Conservation (phyloP, 2,329 filamentous ascomycete genomes). For the Colletotrichum sp. region DNA sequence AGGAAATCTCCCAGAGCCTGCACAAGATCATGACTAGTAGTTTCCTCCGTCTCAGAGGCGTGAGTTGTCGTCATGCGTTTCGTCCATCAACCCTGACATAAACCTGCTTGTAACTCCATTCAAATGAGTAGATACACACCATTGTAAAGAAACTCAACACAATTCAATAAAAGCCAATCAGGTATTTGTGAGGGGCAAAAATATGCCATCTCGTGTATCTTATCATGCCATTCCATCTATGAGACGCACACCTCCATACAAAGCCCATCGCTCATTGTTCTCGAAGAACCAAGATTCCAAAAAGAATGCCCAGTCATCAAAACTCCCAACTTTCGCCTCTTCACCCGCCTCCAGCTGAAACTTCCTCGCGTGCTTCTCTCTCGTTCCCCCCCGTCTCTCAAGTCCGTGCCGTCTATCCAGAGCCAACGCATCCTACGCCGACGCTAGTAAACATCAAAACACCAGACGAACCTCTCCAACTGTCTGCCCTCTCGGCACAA, state of each 20-base stretch:
- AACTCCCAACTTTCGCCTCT: background rate
- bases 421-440: conserved; percentile 17
- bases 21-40: background rate
- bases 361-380: background rate
- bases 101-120: background rate
- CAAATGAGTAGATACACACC: background rate
- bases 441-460: conserved; percentile 13
- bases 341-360: background rate
- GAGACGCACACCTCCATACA: background rate
- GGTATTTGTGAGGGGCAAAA: background rate
- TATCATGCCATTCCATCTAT: conserved; percentile 3
- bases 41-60: background rate
- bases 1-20: background rate
- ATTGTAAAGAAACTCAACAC: background rate
- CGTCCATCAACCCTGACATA: background rate
- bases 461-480: background rate
- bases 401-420: conserved; percentile 13
- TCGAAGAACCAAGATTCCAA: background rate
- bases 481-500: background rate
- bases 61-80: background rate
- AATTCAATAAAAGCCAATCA: background rate
- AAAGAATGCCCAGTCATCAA: background rate
- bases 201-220: background rate
- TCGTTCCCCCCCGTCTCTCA: background rate
- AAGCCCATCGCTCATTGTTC: background rate